Evolutionary conservation across 1,284 basidiomycete genomes (phyloP), one percentile per base, ranked within the genome.

Genomic region (Leccinum insolens): DNA sequence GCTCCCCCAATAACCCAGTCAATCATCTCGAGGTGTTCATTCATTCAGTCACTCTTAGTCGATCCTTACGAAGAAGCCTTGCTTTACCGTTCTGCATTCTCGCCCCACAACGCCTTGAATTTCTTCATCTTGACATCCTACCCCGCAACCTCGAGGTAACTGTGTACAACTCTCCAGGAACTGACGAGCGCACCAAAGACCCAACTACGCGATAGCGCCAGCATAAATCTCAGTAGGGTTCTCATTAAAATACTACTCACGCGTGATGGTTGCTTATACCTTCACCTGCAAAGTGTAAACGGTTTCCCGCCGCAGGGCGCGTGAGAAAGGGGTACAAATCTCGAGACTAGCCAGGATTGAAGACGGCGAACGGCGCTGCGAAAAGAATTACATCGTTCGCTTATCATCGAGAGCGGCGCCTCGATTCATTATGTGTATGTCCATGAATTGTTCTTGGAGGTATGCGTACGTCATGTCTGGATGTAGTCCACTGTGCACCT

Each of bases 61-160:
- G 8, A n/a, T 49, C 11, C 46, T n/a, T 49, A 49, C 1, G 46
- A 46, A 2, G n/a, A 49, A 49, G 46, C 11, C n/a, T 39, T 15
- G 1, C 28, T 28, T 0, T 2, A 20, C 75, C 75, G 76, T 15
- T 76, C 74, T 4, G n/a, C 5, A 31, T 69, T 77, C 44, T 60
- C 65, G 1, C 74, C 71, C 74, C 74, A 77, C 2, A 70, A 17
- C 25, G 7, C 15, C 59, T 67, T 68, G 67, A 77, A 69, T 7
- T 20, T 57, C 0, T 44, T 20, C 1, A 69, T 68, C 61, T 71
- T 68, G 1, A 65, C 46, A 1, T 46, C 12, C 25, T 77, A 69
- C 1, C 58, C 44, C 17, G 7, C 6, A 25, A n/a, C 17, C 44
- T 46, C 44, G 17, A 46, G 44, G 9, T 46, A n/a, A 8, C 9